Base-by-base conservation (phyloP, 306 rosid genomes). In the Begonia masoniana region DNA sequence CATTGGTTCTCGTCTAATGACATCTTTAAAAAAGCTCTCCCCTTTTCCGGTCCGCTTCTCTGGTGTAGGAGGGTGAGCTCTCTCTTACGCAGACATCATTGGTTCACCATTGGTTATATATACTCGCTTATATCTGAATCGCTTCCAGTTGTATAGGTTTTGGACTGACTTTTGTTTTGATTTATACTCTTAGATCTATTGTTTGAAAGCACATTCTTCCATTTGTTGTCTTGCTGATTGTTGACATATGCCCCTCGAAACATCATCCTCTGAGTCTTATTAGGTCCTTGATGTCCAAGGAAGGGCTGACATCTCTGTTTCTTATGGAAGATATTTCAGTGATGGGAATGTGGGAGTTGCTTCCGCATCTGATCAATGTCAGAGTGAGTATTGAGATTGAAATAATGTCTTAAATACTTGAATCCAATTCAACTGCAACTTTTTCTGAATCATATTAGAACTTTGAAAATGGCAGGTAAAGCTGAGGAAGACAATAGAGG, bases 261-360 rank as follows among this genome's bases (percentile, higher is more conserved):
- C 35, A 26, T 23, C 13, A 26, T 26, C 3, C 52, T 0, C 15
- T 13, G 15, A 24, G 39, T 74, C 6, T 67, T 21, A 78, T 71
- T 85, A 91, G 97, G 68, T 43, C 63, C 66, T 74, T 63, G 84
- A 91, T 85, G 95, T 64, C 67, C 52, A 65, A 64, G 64, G 82
- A 91, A 65, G 96, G 94, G 15, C 62, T 91, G 64, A 68, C 68
- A 36, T 74, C 94, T 48, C 60, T 76, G 63, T 85, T 83, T 76
- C 94, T 78, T 11, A 71, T 91, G 54, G 96, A 91, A 65, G 92
- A 83, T 68, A 83, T 85, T 54, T 72, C 97, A 0, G 88, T 91
- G 54, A 85, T 91, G 97, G 94, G 97, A 45, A 74, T 83, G 65
- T 91, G 81, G 97, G 94, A 91, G 76, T 68, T 91, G 31, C 57